These are phyloP conservation scores for Heterobasidion annosum DNA, from an alignment of 1,284 basidiomycete genomes.

Conservation along the genomic window DNA sequence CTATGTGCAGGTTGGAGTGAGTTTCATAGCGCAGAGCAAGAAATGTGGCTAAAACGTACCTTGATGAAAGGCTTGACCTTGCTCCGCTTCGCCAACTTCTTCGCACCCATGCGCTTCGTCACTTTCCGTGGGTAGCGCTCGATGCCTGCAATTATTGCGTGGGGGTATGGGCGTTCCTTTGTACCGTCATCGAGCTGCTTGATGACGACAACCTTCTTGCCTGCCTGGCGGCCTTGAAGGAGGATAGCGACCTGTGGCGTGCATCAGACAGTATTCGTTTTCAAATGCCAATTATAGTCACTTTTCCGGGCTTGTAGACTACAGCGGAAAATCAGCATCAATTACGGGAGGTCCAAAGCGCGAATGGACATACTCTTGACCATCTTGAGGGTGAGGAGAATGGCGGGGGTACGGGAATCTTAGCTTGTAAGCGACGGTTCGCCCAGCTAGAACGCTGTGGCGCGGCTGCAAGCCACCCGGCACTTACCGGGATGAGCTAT, in stretches of 20 bases:
- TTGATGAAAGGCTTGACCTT: conserved; percentile 99
- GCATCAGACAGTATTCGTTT: neutral
- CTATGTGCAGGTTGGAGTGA: conserved; percentile 25
- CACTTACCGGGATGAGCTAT: conserved; percentile 16
- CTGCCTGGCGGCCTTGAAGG: conserved; percentile 94
- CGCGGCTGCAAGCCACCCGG: conserved; percentile 21
- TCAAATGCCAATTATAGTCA: conserved; percentile 19
- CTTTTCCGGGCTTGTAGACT: conserved; percentile 99
- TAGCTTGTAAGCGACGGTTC: conserved; percentile 4
- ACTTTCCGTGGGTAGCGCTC: conserved; percentile 96
- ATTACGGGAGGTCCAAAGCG: neutral
- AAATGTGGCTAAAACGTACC: conserved; percentile 38
- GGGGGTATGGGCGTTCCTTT: conserved; percentile 88
- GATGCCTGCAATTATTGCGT: conserved; percentile 93
- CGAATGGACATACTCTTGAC: conserved; percentile 43
- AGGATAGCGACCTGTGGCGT: conserved; percentile 76
- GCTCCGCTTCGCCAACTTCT: conserved; percentile 83
- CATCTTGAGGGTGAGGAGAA: conserved; percentile 37
- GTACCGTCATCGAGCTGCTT: conserved; percentile 85
- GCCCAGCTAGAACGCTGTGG: neutral
- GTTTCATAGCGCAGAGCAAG: neutral
- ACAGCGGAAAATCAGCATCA: conserved; percentile 19
- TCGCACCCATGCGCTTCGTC: conserved; percentile 92
- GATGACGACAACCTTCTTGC: conserved; percentile 88
- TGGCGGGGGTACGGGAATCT: conserved; percentile 12